Evolutionary conservation across 139 green algal species (phyloP).

Genomic region (Asterochloris erici): DNA sequence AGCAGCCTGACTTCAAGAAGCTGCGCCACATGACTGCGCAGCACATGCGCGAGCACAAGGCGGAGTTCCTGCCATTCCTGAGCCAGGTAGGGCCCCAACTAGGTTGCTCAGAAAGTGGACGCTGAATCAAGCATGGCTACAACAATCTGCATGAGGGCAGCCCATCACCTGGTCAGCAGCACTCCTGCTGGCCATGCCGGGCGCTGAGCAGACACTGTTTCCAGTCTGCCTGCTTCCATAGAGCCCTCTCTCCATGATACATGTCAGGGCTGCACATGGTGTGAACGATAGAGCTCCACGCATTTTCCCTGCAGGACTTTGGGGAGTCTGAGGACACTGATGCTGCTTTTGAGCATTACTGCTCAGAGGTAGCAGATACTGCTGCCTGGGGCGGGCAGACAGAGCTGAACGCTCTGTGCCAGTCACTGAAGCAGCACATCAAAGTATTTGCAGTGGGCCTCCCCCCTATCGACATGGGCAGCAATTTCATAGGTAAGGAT

Average conservation of each 20-base stretch:
- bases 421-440: constrained; percentile 64
- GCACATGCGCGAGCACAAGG: constrained; percentile 70
- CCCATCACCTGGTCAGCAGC: background rate
- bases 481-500: constrained; percentile 45
- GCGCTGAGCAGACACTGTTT: background rate
- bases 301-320: constrained; percentile 23
- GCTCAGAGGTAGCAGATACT: constrained; percentile 63
- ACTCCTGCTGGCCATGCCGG: background rate
- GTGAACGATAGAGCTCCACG: background rate
- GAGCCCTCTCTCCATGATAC: background rate
- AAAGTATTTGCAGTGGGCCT: constrained; percentile 68
- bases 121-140: background rate
- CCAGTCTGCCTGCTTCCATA: background rate
- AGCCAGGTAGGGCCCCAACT: constrained; percentile 22
- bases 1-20: constrained; percentile 28
- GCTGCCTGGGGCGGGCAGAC: constrained; percentile 90
- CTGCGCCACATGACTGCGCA: constrained; percentile 64
- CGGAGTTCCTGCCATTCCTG: constrained; percentile 68
- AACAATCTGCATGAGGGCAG: background rate
- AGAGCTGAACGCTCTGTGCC: constrained; percentile 79
- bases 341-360: constrained; percentile 58
- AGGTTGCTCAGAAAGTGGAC: background rate
- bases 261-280: background rate
- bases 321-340: constrained; percentile 26
- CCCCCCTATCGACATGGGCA: constrained; percentile 63